Conservation (phyloP, 2,329 filamentous ascomycete species). For the Pseudodiploospora longispora region DNA sequence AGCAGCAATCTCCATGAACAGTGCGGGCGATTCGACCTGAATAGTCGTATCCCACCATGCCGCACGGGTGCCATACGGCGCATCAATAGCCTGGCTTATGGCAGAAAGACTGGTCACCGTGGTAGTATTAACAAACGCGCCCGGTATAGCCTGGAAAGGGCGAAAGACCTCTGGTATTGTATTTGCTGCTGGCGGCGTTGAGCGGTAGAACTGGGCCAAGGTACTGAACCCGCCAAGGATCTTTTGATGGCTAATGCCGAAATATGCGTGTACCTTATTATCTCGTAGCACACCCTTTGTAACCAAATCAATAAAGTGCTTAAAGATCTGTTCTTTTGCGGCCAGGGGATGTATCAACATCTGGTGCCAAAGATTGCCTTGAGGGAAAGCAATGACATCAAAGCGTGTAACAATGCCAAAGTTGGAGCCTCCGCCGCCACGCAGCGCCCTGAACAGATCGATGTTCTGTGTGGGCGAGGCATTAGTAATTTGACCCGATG, state of each 20-base stretch:
- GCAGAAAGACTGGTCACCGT: constrained; percentile 17
- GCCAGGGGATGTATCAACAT: too few relatives aligned
- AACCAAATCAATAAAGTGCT: constrained; percentile 6
- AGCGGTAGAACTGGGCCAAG: constrained; percentile 11
- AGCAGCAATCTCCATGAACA: constrained; percentile 19
- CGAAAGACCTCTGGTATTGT: constrained; percentile 15
- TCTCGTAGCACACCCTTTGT: constrained; percentile 12
- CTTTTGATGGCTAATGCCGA: constrained; percentile 9
- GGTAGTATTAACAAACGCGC: constrained; percentile 13
- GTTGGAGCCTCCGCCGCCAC: constrained; percentile 34
- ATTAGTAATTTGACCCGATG: constrained; percentile 34
- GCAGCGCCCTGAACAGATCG: constrained; percentile 38
- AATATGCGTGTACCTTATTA: constrained; percentile 14
- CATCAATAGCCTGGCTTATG: constrained; percentile 14
- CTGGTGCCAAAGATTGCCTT: constrained; percentile 13
- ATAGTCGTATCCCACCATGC: constrained; percentile 24
- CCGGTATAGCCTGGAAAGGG: constrained; percentile 14
- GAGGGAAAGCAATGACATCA: constrained; percentile 18
- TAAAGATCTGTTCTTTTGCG: too few relatives aligned
- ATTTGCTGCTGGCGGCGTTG: constrained; percentile 6
- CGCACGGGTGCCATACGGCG: constrained; percentile 17
- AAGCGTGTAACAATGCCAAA: constrained; percentile 29
- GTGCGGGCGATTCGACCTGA: constrained; percentile 11
- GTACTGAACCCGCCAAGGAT: constrained; percentile 5
- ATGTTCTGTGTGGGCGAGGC: constrained; percentile 25